Conservation (phyloP, 345 rosid genomes). For the Pseudoturritis turrita region DNA sequence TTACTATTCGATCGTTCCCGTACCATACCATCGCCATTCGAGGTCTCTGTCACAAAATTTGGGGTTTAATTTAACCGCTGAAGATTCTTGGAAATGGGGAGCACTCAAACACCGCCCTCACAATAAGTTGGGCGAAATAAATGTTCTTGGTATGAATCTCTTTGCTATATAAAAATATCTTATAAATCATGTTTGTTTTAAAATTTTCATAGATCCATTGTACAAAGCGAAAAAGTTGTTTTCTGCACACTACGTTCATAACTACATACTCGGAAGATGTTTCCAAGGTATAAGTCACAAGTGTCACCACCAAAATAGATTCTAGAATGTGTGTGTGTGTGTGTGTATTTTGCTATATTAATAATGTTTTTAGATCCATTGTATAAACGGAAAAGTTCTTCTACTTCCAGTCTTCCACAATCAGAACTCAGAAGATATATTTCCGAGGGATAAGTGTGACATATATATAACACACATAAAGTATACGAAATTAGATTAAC, state of each 20-base stretch:
- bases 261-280: too few species aligned
- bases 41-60: slow-evolving; percentile 6
- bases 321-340: too few species aligned
- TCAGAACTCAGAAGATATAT: background rate
- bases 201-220: too few species aligned
- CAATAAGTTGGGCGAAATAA: background rate
- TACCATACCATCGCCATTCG: too few species aligned
- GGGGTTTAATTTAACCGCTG: slow-evolving; percentile 11
- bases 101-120: background rate
- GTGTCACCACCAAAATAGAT: too few species aligned
- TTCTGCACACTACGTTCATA: too few species aligned
- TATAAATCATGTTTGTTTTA: background rate
- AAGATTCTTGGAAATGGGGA: background rate
- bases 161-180: background rate
- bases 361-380: too few species aligned
- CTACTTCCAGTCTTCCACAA: too few species aligned
- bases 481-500: background rate
- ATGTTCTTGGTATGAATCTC: background rate
- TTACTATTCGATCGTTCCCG: too few species aligned
- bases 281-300: too few species aligned
- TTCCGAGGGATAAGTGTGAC: slow-evolving; percentile 3
- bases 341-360: too few species aligned
- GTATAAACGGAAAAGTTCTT: background rate
- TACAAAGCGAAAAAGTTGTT: too few species aligned
- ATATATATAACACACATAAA: background rate